phyloP scores from a whole-genome alignment of 768 basidiomycete genomes.

The Tephrocybe sp. region DNA sequence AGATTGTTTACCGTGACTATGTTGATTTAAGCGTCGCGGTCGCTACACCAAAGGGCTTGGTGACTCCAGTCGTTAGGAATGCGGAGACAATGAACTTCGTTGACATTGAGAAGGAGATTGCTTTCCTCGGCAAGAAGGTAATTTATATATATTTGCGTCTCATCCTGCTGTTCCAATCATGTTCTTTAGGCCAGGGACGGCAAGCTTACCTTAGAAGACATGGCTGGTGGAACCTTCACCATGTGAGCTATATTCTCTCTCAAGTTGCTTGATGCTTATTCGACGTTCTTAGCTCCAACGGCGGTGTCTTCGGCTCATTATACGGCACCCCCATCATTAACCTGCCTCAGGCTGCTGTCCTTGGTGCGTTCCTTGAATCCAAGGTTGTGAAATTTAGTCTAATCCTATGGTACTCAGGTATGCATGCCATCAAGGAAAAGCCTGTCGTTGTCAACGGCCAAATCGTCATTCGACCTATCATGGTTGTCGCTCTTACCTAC shows the following conservation, averaged over 20 bases:
- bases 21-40: constrained; percentile 96
- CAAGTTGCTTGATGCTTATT: constrained; percentile 1
- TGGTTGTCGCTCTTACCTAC: constrained; percentile 92
- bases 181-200: constrained; percentile 71
- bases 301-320: constrained; percentile 96
- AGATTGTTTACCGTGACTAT: constrained; percentile 89
- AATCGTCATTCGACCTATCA: constrained; percentile 95
- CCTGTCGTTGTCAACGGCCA: constrained; percentile 91
- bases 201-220: constrained; percentile 95
- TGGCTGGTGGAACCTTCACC: constrained; percentile 98
- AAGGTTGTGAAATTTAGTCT: not conserved
- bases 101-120: constrained; percentile 92
- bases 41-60: constrained; percentile 95
- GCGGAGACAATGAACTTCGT: constrained; percentile 83
- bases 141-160: not conserved
- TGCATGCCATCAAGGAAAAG: constrained; percentile 93
- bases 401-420: constrained; percentile 44
- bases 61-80: constrained; percentile 94
- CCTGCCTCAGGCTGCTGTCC: constrained; percentile 90
- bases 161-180: not conserved
- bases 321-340: constrained; percentile 99
- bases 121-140: constrained; percentile 86
- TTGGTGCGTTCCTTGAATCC: constrained; percentile 48
- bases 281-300: constrained; percentile 75
- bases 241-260: constrained; percentile 55